Evolutionary conservation across 495 filamentous ascomycete genomes (phyloP), one percentile per base, ranked within the genome.

Genomic region (Tuber microsphaerosporum): DNA sequence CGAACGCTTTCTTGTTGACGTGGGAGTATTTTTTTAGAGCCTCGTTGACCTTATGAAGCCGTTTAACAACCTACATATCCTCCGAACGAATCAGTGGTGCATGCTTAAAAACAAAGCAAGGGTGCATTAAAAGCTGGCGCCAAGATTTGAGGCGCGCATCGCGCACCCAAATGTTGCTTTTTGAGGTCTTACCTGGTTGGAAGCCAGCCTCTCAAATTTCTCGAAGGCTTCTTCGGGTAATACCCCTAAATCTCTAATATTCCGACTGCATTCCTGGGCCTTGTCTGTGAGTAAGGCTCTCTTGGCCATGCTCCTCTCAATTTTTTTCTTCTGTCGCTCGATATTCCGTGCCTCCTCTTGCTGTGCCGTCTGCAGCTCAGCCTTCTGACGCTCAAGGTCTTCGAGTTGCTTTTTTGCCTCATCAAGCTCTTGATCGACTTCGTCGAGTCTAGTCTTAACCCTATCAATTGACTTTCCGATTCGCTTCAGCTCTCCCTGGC

Each of bases 1-100:
- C 96, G 77, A 97, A 97, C 0, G 95, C 95, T 84, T 99, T 99
- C 86, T 98, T 99, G 88, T 99, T 99, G 82, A 99, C 93, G 81
- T 97, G 92, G 46, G 91, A 92, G 86, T 94, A 98, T 82, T 97
- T 97, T 85, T 98, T 98, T 68, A 99, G 87, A 0, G 91, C 89
- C 75, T 97, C 93, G 81, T 97, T 97, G 83, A 94, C 92, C 83
- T 95, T 97, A 84, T 95, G 91, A 12, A 99, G 89, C 37, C 91
- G 91, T 79, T 91, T 90, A n/a, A 93, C 90, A 39, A 97, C 90
- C 88, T 91, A 78, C 14, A 51, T 46, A 17, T 22, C 43, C 56
- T 65, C 56, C 41, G 80, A 76, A 39, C 73, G 39, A 72, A 70
- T 77, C 17, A 78, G 75, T 37, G 14, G 45, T 46, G 71, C n/a